Evolutionary conservation across 2,329 filamentous ascomycete genomes (phyloP).

Genomic region (Verruconis gallopava): DNA sequence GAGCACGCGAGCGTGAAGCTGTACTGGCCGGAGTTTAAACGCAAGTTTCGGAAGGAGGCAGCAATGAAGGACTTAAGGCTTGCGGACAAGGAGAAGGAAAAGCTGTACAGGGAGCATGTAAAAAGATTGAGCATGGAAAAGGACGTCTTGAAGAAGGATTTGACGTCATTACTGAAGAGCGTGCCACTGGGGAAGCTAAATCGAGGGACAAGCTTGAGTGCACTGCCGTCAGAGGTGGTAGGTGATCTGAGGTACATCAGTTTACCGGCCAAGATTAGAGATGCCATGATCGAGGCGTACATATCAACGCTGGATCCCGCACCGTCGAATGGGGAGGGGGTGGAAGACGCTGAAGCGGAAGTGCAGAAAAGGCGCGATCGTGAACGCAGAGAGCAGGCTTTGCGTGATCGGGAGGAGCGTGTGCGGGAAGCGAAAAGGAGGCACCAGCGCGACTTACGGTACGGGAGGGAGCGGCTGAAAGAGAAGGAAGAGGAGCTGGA

Average conservation of each 20-base stretch:
- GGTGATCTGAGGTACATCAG: slow-evolving; percentile 59
- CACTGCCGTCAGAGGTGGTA: slow-evolving; percentile 49
- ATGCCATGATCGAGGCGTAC: slow-evolving; percentile 53
- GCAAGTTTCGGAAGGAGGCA: slow-evolving; percentile 73
- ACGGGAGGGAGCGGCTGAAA: slow-evolving; percentile 46
- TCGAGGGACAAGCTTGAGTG: slow-evolving; percentile 40
- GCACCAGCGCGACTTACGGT: slow-evolving; percentile 45
- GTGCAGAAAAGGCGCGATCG: slow-evolving; percentile 27
- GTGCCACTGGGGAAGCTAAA: slow-evolving; percentile 48
- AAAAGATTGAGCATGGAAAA: slow-evolving; percentile 51
- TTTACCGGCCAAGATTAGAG: slow-evolving; percentile 46
- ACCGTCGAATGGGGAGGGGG: slow-evolving; percentile 30
- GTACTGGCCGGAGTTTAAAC: slow-evolving; percentile 93
- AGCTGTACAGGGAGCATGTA: slow-evolving; percentile 63
- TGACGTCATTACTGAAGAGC: slow-evolving; percentile 50
- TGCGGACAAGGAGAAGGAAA: slow-evolving; percentile 59
- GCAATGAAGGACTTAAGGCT: slow-evolving; percentile 60
- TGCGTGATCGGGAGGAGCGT: slow-evolving; percentile 49
- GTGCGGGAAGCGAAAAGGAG: slow-evolving; percentile 51
- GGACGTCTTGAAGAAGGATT: slow-evolving; percentile 54
- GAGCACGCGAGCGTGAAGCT: slow-evolving; percentile 77
- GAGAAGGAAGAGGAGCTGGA: slow-evolving; percentile 58
- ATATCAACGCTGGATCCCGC: slow-evolving; percentile 50
- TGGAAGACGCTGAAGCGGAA: slow-evolving; percentile 37
- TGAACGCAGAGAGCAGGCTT: slow-evolving; percentile 47